A percentile compares a stretch with the other conserved stretches of the same genome.
phyloP scores from a whole-genome alignment of 306 rosid species.

The Acacia acuminata region DNA sequence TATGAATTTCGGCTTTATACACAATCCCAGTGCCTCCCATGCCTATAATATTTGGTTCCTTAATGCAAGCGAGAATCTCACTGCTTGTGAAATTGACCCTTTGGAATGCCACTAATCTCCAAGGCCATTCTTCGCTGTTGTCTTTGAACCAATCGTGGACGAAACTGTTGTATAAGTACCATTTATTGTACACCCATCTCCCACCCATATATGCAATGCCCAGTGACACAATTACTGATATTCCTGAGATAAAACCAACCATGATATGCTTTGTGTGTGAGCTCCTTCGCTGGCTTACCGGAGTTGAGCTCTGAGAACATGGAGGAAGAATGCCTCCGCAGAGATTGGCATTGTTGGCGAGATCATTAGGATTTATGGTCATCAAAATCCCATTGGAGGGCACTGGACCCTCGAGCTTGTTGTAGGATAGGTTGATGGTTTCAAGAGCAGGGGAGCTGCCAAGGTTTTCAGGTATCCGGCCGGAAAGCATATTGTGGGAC shows the following conservation, averaged over 20 bases:
- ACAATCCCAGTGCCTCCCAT: slow-evolving; percentile 86
- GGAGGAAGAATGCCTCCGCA: slow-evolving; percentile 85
- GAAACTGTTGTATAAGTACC: slow-evolving; percentile 58
- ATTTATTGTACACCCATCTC: slow-evolving; percentile 55
- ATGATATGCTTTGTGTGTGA: slow-evolving; percentile 50
- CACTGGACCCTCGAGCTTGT: slow-evolving; percentile 82
- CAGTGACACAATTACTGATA: slow-evolving; percentile 50
- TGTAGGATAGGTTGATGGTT: slow-evolving; percentile 76
- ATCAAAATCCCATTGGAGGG: slow-evolving; percentile 70
- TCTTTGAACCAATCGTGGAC: slow-evolving; percentile 56
- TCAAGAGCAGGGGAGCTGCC: slow-evolving; percentile 82
- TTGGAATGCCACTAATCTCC: slow-evolving; percentile 91
- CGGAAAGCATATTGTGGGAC: slow-evolving; percentile 70
- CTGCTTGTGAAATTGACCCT: slow-evolving; percentile 72
- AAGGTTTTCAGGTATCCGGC: slow-evolving; percentile 69
- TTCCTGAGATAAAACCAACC: slow-evolving; percentile 57
- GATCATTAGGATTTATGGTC: slow-evolving; percentile 70
- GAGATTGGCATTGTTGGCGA: slow-evolving; percentile 69
- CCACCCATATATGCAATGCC: slow-evolving; percentile 50
- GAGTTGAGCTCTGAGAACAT: slow-evolving; percentile 48
- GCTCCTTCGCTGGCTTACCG: slow-evolving; percentile 30
- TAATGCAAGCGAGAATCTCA: slow-evolving; percentile 70
- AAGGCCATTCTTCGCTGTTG: slow-evolving; percentile 74
- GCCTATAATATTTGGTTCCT: slow-evolving; percentile 77
- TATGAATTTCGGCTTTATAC: slow-evolving; percentile 80